Conservation (phyloP, 345 rosid genomes). For the Salix caprea region DNA sequence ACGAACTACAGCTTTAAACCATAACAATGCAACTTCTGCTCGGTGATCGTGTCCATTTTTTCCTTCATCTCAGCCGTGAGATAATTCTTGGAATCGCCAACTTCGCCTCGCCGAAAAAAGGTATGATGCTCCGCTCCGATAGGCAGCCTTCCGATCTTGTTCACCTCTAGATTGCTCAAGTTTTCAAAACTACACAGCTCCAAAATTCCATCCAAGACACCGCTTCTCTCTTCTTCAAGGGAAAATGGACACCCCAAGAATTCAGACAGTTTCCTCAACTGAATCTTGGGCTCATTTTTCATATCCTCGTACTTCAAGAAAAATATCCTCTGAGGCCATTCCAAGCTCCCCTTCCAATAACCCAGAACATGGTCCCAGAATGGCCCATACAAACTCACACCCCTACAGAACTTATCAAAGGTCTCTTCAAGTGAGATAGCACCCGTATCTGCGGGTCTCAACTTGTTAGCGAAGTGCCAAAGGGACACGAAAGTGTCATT, state of each 20-base stretch:
- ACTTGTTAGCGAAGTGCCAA: slow-evolving; percentile 51
- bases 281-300: slow-evolving; percentile 25
- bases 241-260: slow-evolving; percentile 49
- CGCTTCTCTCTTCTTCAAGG: slow-evolving; percentile 32
- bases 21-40: slow-evolving; percentile 26
- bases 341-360: slow-evolving; percentile 51
- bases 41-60: slow-evolving; percentile 33
- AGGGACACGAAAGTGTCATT: slow-evolving; percentile 53
- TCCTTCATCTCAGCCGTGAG: slow-evolving; percentile 39
- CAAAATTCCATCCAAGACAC: slow-evolving; percentile 36
- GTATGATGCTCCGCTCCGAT: slow-evolving; percentile 22
- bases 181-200: slow-evolving; percentile 46
- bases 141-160: slow-evolving; percentile 29
- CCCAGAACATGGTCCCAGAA: slow-evolving; percentile 56
- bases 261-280: slow-evolving; percentile 36
- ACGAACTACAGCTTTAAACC: slow-evolving; percentile 30
- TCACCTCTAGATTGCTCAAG: slow-evolving; percentile 48
- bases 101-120: slow-evolving; percentile 49
- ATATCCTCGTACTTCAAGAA: slow-evolving; percentile 55
- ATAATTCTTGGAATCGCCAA: slow-evolving; percentile 50
- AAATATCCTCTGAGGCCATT: slow-evolving; percentile 31
- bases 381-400: slow-evolving; percentile 46
- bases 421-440: slow-evolving; percentile 28
- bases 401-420: slow-evolving; percentile 44
- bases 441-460: slow-evolving; percentile 23